Conservation (phyloP, 2,329 filamentous ascomycete genomes). For the Epichloe festucae region DNA sequence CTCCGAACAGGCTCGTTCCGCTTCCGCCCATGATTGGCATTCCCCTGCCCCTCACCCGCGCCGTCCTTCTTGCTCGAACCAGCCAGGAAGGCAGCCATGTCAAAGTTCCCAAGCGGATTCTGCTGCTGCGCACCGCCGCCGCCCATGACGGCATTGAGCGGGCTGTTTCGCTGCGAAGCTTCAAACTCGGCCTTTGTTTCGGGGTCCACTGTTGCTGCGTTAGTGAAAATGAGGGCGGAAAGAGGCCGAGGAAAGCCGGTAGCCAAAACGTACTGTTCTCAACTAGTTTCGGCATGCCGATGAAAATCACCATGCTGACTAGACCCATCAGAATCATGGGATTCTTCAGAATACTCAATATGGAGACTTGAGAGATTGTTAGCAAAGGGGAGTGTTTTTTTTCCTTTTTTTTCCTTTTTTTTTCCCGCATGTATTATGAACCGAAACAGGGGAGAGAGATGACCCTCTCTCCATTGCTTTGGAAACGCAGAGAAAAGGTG, state of each 20-base stretch:
- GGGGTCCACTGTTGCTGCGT: constrained; percentile 63
- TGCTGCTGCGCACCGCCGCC: constrained; percentile 15
- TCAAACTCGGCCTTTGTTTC: constrained; percentile 90
- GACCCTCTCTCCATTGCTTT: not conserved
- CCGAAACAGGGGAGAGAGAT: too few species aligned
- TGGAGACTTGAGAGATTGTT: constrained; percentile 42
- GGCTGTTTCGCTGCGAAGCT: constrained; percentile 67
- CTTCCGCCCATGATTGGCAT: constrained; percentile 21
- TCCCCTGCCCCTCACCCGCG: constrained; percentile 5
- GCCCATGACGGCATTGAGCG: constrained; percentile 45
- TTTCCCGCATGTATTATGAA: too few species aligned
- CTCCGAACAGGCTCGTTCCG: constrained; percentile 32
- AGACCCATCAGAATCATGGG: constrained; percentile 93
- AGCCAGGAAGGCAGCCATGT: constrained; percentile 51
- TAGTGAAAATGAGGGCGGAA: not conserved
- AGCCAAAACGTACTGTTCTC: constrained; percentile 66
- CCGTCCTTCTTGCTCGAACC: constrained; percentile 35
- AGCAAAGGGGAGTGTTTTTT: not conserved
- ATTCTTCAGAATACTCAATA: constrained; percentile 76
- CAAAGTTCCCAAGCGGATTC: constrained; percentile 41
- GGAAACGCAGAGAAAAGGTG: too few species aligned
- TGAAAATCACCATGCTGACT: constrained; percentile 67
- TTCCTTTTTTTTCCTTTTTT: not conserved
- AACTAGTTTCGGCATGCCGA: constrained; percentile 90
- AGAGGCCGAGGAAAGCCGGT: not conserved